phyloP scores from a whole-genome alignment of 192 early-diverging fungal species.

The Funneliformis geosporum region DNA sequence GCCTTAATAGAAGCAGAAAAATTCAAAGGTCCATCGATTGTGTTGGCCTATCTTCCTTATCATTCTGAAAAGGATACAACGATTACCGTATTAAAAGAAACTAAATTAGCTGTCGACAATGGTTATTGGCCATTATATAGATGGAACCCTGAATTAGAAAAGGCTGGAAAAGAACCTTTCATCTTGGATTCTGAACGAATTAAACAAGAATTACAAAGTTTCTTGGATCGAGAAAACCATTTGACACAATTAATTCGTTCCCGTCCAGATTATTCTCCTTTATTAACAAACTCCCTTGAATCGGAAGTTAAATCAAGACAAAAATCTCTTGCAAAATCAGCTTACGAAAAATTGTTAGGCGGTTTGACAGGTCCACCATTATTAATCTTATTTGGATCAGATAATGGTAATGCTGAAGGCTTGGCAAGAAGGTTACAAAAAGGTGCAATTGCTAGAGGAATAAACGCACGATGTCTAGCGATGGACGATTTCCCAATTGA shows the following conservation, averaged over 20 bases:
- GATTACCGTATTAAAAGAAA: slow-evolving; percentile 82
- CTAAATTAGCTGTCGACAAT: slow-evolving; percentile 85
- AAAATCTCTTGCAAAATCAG: slow-evolving; percentile 63
- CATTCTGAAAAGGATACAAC: slow-evolving; percentile 54
- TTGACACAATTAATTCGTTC: slow-evolving; percentile 73
- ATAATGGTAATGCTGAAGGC: slow-evolving; percentile 85
- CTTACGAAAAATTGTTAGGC: slow-evolving; percentile 68
- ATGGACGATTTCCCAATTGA: slow-evolving; percentile 86
- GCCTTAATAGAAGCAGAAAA: slow-evolving; percentile 89
- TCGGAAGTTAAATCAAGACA: slow-evolving; percentile 62
- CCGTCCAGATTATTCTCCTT: slow-evolving; percentile 61
- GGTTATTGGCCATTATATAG: slow-evolving; percentile 95
- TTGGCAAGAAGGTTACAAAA: slow-evolving; percentile 80
- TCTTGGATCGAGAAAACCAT: slow-evolving; percentile 83
- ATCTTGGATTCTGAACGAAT: slow-evolving; percentile 76
- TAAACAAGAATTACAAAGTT: slow-evolving; percentile 75
- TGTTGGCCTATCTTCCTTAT: slow-evolving; percentile 78
- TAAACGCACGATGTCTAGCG: slow-evolving; percentile 72
- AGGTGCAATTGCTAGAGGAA: slow-evolving; percentile 81
- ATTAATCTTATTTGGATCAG: slow-evolving; percentile 87
- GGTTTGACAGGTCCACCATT: slow-evolving; percentile 78
- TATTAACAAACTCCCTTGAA: slow-evolving; percentile 66
- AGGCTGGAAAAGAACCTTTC: slow-evolving; percentile 64
- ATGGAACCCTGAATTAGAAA: slow-evolving; percentile 78
- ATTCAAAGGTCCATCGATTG: slow-evolving; percentile 84